These are phyloP conservation scores for Trametes elegans DNA, from an alignment of 768 basidiomycete genomes.

Conservation along the genomic window DNA sequence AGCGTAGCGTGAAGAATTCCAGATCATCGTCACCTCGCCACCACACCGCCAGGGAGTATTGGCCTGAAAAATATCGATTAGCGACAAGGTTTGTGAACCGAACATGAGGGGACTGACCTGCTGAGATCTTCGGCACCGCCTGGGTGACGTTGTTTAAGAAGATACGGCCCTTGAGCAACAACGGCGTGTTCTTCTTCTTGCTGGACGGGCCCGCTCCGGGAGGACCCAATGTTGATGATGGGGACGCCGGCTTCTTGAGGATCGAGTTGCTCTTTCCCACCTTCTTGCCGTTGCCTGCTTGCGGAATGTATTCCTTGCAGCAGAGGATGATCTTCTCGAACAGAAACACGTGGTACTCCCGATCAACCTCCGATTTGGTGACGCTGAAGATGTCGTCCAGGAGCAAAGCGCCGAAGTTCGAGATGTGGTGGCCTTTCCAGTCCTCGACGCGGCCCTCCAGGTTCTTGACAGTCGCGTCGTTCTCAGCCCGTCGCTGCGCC, in stretches of 20 bases:
- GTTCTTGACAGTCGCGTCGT: conserved; percentile 85
- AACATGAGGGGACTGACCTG: conserved; percentile 46
- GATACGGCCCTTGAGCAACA: conserved; percentile 93
- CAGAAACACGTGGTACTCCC: conserved; percentile 98
- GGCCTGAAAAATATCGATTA: conserved; percentile 35
- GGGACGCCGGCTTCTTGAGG: conserved; percentile 74
- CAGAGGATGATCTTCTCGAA: conserved; percentile 99
- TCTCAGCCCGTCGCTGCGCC: conserved; percentile 88
- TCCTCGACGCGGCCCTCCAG: conserved; percentile 88
- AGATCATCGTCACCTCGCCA: conserved; percentile 94
- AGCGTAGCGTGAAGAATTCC: conserved; percentile 93
- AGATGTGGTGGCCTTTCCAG: conserved; percentile 98
- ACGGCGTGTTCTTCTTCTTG: conserved; percentile 74
- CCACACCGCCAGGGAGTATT: conserved; percentile 84
- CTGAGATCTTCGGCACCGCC: conserved; percentile 62
- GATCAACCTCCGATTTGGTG: conserved; percentile 92
- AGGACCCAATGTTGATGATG: conserved; percentile 41
- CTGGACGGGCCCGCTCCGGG: conserved; percentile 54
- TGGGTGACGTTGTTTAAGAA: conserved; percentile 95
- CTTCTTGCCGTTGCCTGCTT: conserved; percentile 62
- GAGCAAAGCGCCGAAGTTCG: conserved; percentile 90
- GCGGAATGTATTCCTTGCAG: conserved; percentile 84
- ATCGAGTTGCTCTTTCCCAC: conserved; percentile 83
- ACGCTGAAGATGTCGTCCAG: conserved; percentile 96
- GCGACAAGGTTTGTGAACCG: conserved; percentile 4